A percentile compares a stretch with the other conserved stretches of the same genome.
Conservation (phyloP, 140 eudicot genomes). For the Oenanthe javanica region DNA sequence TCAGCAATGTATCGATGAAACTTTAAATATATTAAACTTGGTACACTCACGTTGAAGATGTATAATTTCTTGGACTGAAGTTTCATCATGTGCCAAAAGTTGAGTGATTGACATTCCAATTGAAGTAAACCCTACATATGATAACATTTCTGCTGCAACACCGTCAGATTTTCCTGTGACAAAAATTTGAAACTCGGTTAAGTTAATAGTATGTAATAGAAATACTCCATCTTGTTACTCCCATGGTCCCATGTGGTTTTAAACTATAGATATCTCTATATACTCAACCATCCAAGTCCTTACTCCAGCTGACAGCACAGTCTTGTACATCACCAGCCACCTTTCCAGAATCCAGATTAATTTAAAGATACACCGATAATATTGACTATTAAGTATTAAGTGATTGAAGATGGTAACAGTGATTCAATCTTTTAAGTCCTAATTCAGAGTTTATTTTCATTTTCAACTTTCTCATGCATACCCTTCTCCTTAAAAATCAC, state of each 20-base stretch:
- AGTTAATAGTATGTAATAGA: neutral
- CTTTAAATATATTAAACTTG: neutral
- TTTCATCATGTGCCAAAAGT: conserved; percentile 44
- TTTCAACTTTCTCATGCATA: too few relatives aligned
- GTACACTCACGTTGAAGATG: conserved; percentile 52
- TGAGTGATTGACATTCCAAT: conserved; percentile 47
- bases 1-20: neutral
- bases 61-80: conserved; percentile 42
- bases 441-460: neutral
- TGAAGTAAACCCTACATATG: conserved; percentile 57
- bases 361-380: neutral
- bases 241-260: neutral
- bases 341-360: neutral
- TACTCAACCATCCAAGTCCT: neutral
- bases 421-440: neutral
- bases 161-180: conserved; percentile 34
- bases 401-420: neutral
- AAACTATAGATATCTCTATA: neutral
- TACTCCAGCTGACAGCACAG: neutral
- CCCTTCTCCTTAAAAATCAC: too few relatives aligned
- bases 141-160: conserved; percentile 28
- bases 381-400: neutral
- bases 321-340: neutral
- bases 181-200: neutral
- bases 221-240: neutral